Evolutionary conservation across 257 asterid genomes (phyloP), one percentile per base, ranked within the genome.

Genomic region (Solanum sitiens): DNA sequence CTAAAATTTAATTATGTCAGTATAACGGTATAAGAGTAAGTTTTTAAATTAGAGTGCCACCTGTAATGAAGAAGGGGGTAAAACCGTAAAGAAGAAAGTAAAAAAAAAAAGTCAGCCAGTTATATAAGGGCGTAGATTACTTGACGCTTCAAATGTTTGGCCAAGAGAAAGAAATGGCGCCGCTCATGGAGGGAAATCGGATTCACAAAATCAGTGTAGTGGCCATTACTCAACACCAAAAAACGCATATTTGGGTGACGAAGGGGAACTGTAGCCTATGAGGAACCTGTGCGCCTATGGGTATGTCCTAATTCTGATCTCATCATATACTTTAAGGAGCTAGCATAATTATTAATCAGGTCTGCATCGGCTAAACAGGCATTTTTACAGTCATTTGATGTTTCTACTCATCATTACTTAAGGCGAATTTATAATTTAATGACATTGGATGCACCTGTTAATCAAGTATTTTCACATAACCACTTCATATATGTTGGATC

Each of bases 341-440:
- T 56, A 7, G 25, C 27, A 79, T n/a, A 77, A 45, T 44, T 25
- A 10, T 4, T 79, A 45, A 79, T 1, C 85, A 84, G 45, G 25
- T 39, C 25, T 16, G 20, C 13, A 9, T 75, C 11, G 83, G 86
- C n/a, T 8, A 79, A 79, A 18, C n/a, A 45, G 2, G 37, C 87
- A 86, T 87, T 88, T 89, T 86, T 30, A 65, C 91, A 86, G 82
- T 11, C 87, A 87, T 15, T 59, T 91, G 87, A 74, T 83, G 89
- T 33, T 79, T 90, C 79, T 53, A 32, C 12, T 27, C 30, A 27
- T 27, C 59, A 44, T n/a, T 76, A 77, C 84, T n/a, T 0, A 27
- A 27, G 65, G 27, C 42, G 0, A 6, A 79, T 79, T 45, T 16
- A 45, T 12, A 45, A 27, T 79, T 79, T 16, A 4, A 27, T 15